Percentiles rank a stretch among this genome's conserved stretches.
phyloP scores from a whole-genome alignment of 495 filamentous ascomycete species.

The Parmelia sp. region DNA sequence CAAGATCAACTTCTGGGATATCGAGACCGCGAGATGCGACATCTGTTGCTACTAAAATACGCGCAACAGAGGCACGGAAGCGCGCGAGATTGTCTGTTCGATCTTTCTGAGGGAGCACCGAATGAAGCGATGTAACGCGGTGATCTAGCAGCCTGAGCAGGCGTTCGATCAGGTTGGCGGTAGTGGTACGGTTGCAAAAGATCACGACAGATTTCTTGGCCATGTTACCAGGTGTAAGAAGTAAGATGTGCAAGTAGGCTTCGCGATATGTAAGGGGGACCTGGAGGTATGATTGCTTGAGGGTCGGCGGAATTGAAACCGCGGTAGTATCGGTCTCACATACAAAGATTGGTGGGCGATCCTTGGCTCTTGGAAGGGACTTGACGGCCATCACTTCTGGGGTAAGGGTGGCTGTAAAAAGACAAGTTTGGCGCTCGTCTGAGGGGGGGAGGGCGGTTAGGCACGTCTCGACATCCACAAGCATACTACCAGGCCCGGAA shows the following conservation, averaged over 20 bases:
- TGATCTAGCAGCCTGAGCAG: conserved; percentile 77
- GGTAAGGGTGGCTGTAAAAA: conserved; percentile 96
- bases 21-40: conserved; percentile 94
- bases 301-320: conserved; percentile 65
- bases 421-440: conserved; percentile 70
- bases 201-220: conserved; percentile 68
- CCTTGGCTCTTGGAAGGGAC: conserved; percentile 56
- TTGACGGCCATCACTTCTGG: conserved; percentile 85
- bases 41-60: conserved; percentile 90
- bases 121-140: conserved; percentile 86
- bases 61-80: conserved; percentile 85
- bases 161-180: conserved; percentile 81
- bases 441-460: conserved; percentile 68
- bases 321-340: conserved; percentile 73
- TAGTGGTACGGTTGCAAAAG: conserved; percentile 88
- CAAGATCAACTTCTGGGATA: conserved; percentile 83
- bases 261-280: conserved; percentile 85
- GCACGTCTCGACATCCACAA: conserved; percentile 87
- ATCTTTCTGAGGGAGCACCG: conserved; percentile 71
- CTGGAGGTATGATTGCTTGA: conserved; percentile 79
- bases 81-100: conserved; percentile 79
- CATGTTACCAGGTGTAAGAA: conserved; percentile 70
- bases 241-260: conserved; percentile 84
- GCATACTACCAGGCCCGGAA: conserved; percentile 71
- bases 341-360: conserved; percentile 71